Evolutionary conservation across 1,284 basidiomycete genomes (phyloP).

Genomic region (Trichosporon asahii): DNA sequence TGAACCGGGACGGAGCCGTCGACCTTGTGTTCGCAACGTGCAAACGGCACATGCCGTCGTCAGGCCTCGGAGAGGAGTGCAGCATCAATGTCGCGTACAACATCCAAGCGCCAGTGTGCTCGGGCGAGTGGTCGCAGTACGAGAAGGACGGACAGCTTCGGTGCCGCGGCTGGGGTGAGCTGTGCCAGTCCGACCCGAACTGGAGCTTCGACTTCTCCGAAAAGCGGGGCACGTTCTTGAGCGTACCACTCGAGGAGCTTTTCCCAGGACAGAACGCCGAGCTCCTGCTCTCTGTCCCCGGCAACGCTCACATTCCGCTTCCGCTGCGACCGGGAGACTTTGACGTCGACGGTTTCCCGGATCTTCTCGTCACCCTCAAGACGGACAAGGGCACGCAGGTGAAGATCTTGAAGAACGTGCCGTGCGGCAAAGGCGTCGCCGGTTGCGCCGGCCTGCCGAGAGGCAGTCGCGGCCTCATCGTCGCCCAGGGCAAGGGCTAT

Average conservation of each 20-base stretch:
- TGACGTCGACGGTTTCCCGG: conserved; percentile 93
- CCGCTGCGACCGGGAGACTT: conserved; percentile 82
- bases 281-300: conserved; percentile 60
- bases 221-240: conserved; percentile 62
- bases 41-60: conserved; percentile 61
- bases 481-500: conserved; percentile 62
- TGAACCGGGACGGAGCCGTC: conserved; percentile 93
- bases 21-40: conserved; percentile 92
- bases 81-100: conserved; percentile 91
- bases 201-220: conserved; percentile 71
- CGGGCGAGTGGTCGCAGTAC: conserved; percentile 28
- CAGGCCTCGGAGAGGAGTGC: conserved; percentile 71
- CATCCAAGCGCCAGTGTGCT: conserved; percentile 79
- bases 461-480: conserved; percentile 59
- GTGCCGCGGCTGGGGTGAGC: conserved; percentile 72
- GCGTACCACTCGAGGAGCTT: conserved; percentile 64
- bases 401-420: conserved; percentile 67
- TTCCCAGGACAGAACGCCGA: conserved; percentile 56
- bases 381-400: conserved; percentile 47
- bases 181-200: conserved; percentile 75
- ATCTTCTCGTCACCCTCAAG: conserved; percentile 68
- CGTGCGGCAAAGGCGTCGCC: conserved; percentile 57
- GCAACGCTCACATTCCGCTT: conserved; percentile 66
- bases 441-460: conserved; percentile 31
- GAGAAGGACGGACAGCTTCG: conserved; percentile 33